These are phyloP conservation scores for Auricularia auricula-judae DNA, from an alignment of 768 basidiomycete species.

Conservation along the genomic window DNA sequence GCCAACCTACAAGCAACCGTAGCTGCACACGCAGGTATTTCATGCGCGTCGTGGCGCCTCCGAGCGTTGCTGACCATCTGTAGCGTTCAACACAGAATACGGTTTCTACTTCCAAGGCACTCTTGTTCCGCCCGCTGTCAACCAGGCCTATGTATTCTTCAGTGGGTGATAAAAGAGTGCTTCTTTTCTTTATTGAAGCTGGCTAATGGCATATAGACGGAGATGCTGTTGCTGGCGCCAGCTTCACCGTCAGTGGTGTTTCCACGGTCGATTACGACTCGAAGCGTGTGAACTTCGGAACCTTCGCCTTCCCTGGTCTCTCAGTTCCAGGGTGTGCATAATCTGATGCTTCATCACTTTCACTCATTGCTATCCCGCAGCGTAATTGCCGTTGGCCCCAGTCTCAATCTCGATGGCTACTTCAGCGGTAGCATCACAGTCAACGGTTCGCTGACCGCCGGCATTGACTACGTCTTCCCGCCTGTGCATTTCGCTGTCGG, in stretches of 20 bases:
- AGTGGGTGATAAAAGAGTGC: background rate
- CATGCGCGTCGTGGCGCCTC: too few species aligned
- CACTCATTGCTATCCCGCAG: too few species aligned
- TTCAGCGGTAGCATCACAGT: background rate
- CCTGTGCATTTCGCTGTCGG: background rate
- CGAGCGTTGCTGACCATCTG: background rate
- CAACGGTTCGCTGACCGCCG: background rate
- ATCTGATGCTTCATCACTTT: too few species aligned
- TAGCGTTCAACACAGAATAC: background rate
- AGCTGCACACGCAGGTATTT: background rate
- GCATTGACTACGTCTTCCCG: background rate
- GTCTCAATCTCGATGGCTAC: background rate
- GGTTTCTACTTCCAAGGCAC: constrained; percentile 5
- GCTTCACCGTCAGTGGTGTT: constrained; percentile 1
- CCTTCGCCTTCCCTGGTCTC: constrained; percentile 5
- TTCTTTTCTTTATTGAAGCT: too few species aligned
- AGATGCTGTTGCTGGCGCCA: background rate
- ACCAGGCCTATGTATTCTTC: constrained; percentile 2
- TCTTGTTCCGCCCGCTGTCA: constrained; percentile 1
- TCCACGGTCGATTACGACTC: constrained; percentile 2
- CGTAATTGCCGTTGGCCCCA: background rate
- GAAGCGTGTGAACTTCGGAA: background rate
- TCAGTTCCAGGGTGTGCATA: background rate
- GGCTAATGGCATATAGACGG: background rate
- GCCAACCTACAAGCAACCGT: too few species aligned